phyloP scores from a whole-genome alignment of 805 yeast genomes.

The Torulaspora maleeae region DNA sequence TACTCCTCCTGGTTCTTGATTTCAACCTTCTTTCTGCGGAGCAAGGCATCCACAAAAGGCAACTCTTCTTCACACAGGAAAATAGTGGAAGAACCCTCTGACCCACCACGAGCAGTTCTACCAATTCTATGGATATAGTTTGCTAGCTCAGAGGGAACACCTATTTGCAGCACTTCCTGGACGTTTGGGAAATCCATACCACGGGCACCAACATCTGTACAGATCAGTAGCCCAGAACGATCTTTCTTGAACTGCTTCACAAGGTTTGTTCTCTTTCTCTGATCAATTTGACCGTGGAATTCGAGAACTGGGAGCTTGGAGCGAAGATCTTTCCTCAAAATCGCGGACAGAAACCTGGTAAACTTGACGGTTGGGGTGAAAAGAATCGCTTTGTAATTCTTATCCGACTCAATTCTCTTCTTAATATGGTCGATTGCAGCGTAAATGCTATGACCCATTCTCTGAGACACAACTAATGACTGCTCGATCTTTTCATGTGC shows the following conservation, averaged over 20 bases:
- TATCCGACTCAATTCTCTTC: constrained; percentile 36
- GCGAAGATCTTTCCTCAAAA: constrained; percentile 37
- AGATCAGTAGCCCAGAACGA: constrained; percentile 56
- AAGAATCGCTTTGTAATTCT: constrained; percentile 68
- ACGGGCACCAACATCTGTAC: constrained; percentile 93
- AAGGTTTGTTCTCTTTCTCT: constrained; percentile 57
- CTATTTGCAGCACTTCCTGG: constrained; percentile 77
- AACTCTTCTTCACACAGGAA: constrained; percentile 54
- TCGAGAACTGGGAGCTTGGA: constrained; percentile 33
- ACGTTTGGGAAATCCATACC: constrained; percentile 94
- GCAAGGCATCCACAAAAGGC: constrained; percentile 49
- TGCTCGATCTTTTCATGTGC: constrained; percentile 76
- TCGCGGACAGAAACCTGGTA: constrained; percentile 52
- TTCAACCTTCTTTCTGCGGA: constrained; percentile 47
- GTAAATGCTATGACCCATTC: constrained; percentile 53
- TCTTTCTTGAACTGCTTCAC: constrained; percentile 50
- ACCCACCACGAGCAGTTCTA: constrained; percentile 92
- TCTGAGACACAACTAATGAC: constrained; percentile 49
- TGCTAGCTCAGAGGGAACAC: constrained; percentile 68
- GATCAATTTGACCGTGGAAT: constrained; percentile 74
- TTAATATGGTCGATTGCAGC: constrained; percentile 52
- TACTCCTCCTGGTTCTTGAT: constrained; percentile 45
- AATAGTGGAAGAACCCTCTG: constrained; percentile 63
- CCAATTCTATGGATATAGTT: constrained; percentile 91
- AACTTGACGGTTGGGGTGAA: constrained; percentile 75